Evolutionary conservation across 129 eudicot genomes (phyloP).

Genomic region (Chrysanthemum makinoi): DNA sequence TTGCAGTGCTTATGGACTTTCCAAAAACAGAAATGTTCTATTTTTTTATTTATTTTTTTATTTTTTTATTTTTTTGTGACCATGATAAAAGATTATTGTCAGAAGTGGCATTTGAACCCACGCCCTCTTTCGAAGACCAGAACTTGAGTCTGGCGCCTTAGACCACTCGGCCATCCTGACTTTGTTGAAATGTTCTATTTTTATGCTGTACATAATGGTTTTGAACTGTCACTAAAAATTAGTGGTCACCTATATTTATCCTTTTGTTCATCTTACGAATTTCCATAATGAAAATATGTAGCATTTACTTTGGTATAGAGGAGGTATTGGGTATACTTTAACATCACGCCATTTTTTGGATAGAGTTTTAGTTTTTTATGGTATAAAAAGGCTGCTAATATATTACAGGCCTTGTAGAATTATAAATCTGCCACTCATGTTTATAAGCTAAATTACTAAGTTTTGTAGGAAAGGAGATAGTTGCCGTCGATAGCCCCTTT

Average conservation of each 20-base stretch:
- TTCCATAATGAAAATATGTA: not conserved
- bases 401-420: not conserved
- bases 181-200: not conserved
- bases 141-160: slow-evolving; percentile 99
- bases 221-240: too few relatives aligned
- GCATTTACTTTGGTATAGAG: slow-evolving; percentile 1
- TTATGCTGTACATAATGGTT: too few relatives aligned
- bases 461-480: slow-evolving; percentile 70
- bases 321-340: not conserved
- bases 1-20: too few relatives aligned
- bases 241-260: too few relatives aligned
- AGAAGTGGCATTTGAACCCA: slow-evolving; percentile 99
- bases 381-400: not conserved
- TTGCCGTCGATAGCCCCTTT: slow-evolving; percentile 75
- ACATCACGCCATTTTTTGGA: not conserved
- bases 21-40: too few relatives aligned
- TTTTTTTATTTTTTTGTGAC: too few relatives aligned
- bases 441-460: slow-evolving; percentile 19
- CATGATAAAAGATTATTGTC: slow-evolving; percentile 39
- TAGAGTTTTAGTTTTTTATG: not conserved
- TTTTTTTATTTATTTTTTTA: too few relatives aligned
- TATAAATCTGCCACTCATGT: slow-evolving; percentile 13
- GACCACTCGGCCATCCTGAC: slow-evolving; percentile 99
- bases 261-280: not conserved
- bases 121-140: slow-evolving; percentile 96